Conservation (phyloP, 2,329 filamentous ascomycete genomes). For the Acephala macrosclerotiorum region DNA sequence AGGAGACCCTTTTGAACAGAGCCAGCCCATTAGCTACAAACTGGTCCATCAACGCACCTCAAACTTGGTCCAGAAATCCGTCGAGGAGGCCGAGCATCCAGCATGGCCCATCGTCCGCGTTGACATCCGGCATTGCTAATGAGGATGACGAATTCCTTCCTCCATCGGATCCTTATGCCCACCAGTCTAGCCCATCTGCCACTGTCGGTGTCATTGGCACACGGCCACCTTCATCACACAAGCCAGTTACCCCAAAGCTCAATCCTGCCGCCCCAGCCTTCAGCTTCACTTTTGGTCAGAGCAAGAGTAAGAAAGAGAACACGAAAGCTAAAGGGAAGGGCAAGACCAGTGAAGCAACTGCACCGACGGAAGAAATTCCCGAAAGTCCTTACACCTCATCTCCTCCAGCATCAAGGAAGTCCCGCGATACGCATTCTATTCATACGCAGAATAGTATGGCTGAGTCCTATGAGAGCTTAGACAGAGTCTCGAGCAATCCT, state of each 20-base stretch:
- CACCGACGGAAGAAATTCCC: slow-evolving; percentile 44
- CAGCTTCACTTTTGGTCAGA: slow-evolving; percentile 67
- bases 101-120: slow-evolving; percentile 71
- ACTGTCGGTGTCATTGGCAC: slow-evolving; percentile 79
- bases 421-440: slow-evolving; percentile 63
- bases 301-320: slow-evolving; percentile 49
- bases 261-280: slow-evolving; percentile 93
- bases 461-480: slow-evolving; percentile 55
- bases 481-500: slow-evolving; percentile 62
- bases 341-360: slow-evolving; percentile 45
- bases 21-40: slow-evolving; percentile 59
- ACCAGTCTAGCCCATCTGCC: slow-evolving; percentile 61
- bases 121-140: slow-evolving; percentile 67
- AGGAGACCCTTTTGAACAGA: slow-evolving; percentile 56
- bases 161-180: slow-evolving; percentile 57
- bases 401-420: slow-evolving; percentile 60
- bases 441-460: slow-evolving; percentile 65
- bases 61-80: slow-evolving; percentile 76
- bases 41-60: slow-evolving; percentile 54
- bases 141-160: slow-evolving; percentile 71
- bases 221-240: slow-evolving; percentile 62
- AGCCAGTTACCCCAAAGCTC: slow-evolving; percentile 63
- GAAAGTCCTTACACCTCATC: slow-evolving; percentile 43
- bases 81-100: slow-evolving; percentile 85
- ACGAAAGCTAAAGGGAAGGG: slow-evolving; percentile 51